Evolutionary conservation across 176 grass and related monocot genomes (phyloP).

Genomic region (Oryza punctata): DNA sequence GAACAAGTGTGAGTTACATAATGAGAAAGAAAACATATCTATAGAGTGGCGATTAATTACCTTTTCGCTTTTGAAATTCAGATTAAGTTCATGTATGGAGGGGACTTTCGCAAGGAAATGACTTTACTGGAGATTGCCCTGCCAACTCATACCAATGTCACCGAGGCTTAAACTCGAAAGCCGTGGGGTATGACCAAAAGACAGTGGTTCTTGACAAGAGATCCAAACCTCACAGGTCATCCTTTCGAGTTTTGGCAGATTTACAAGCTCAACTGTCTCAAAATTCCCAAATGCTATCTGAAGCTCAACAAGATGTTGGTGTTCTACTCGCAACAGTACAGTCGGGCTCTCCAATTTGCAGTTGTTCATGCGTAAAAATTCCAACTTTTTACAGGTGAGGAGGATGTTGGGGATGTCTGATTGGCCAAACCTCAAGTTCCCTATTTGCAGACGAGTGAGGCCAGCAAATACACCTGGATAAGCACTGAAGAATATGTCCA

Average conservation of each 20-base stretch:
- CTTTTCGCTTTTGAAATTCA: background rate
- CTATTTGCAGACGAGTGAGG: background rate
- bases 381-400: background rate
- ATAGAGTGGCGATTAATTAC: background rate
- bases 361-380: background rate
- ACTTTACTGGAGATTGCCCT: constrained; percentile 1
- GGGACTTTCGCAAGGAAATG: background rate
- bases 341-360: too few species aligned
- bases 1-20: too few species aligned
- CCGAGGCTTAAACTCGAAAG: background rate
- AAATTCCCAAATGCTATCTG: background rate
- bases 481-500: background rate
- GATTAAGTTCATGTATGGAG: background rate
- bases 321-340: background rate
- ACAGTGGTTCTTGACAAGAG: background rate
- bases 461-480: background rate
- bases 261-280: background rate
- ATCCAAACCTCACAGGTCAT: background rate
- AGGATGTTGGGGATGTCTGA: background rate
- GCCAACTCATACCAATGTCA: background rate
- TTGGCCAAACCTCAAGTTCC: background rate
- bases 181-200: background rate
- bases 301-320: background rate
- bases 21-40: too few species aligned
- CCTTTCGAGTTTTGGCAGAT: background rate